Evolutionary conservation across 225 moss, liverwort and hornwort genomes (phyloP).

Genomic region (Lunularia cruciata): DNA sequence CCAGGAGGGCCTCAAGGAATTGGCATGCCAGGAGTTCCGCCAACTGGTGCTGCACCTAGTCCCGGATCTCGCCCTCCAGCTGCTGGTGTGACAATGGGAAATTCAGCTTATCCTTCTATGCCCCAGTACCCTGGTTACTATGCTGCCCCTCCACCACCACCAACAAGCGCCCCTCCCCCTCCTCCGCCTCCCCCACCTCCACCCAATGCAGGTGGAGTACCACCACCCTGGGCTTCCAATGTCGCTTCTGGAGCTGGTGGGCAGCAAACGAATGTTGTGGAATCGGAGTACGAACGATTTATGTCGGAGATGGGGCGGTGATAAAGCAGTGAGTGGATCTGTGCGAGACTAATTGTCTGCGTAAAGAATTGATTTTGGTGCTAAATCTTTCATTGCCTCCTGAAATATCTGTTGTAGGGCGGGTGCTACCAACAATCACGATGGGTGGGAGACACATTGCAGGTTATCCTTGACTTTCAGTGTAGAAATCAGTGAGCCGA

Average conservation of each 20-base stretch:
- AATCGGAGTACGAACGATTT: constrained; percentile 96
- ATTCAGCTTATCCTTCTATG: constrained; percentile 55
- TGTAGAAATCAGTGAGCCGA: background rate
- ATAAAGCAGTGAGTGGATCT: constrained; percentile 28
- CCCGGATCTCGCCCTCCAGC: constrained; percentile 65
- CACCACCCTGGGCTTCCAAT: constrained; percentile 76
- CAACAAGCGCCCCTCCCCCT: constrained; percentile 74
- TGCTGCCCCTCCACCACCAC: constrained; percentile 72
- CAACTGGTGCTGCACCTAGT: constrained; percentile 63
- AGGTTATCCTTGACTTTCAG: background rate
- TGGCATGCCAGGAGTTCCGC: constrained; percentile 71
- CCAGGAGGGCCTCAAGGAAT: constrained; percentile 72
- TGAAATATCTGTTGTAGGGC: background rate
- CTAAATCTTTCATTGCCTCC: constrained; percentile 18
- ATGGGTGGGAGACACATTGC: background rate
- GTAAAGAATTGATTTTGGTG: constrained; percentile 23
- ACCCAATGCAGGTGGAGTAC: constrained; percentile 57
- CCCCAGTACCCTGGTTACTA: constrained; percentile 87
- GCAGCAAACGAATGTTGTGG: constrained; percentile 82
- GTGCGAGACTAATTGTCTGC: constrained; percentile 17
- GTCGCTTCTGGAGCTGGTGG: constrained; percentile 54
- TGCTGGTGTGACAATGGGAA: constrained; percentile 57
- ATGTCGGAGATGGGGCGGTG: constrained; percentile 99
- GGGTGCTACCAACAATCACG: background rate
- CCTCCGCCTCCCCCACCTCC: constrained; percentile 75